Base-by-base conservation (phyloP, 805 yeast species). In the Teunomyces kruisii region DNA sequence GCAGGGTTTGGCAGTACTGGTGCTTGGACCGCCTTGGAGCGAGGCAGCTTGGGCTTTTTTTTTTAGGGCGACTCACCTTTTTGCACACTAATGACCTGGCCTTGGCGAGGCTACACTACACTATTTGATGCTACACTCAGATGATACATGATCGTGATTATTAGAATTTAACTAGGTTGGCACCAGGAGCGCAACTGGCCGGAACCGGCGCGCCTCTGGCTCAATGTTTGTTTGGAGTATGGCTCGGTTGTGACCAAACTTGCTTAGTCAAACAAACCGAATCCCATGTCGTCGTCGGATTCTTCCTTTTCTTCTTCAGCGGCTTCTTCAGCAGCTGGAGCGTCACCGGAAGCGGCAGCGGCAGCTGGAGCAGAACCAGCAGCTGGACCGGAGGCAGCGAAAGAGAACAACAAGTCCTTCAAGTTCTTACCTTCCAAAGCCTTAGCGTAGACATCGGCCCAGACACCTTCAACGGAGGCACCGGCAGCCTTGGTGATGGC, bases 391-490 rank as follows among this genome's bases (percentile, higher is more conserved):
- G 74, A 39, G 47, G 76, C 75, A 51, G 86, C 82, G 56, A 71
- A 65, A 49, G 75, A 69, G 68, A 68, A 71, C 66, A 84, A 76
- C 59, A 88, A 79, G 64, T 84, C 89, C 80, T 86, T 86, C 74
- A 88, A 73, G 82, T 88, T 77, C 76, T 85, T 86, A 65, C 88
- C 89, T 65, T 77, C 84, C 60, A 88, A 77, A 67, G 96, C 96
- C 79, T 86, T 86, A 65, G 96, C 87, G 78, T 76, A 89, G 61
- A 88, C 80, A 65, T 86, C 86, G 64, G 94, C 86, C 92, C 92
- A 88, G 79, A 87, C 81, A 66, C 74, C 48, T 50, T 87, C 95
- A 66, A 86, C 88, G 47, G 79, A 75, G 66, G 90, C 83, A 71
- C 88, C 87, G 61, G 96, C 96, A 61, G 95, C 88, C 65, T 75